Evolutionary conservation across 176 grass and related monocot species (phyloP).

Genomic region (Avena sativa): DNA sequence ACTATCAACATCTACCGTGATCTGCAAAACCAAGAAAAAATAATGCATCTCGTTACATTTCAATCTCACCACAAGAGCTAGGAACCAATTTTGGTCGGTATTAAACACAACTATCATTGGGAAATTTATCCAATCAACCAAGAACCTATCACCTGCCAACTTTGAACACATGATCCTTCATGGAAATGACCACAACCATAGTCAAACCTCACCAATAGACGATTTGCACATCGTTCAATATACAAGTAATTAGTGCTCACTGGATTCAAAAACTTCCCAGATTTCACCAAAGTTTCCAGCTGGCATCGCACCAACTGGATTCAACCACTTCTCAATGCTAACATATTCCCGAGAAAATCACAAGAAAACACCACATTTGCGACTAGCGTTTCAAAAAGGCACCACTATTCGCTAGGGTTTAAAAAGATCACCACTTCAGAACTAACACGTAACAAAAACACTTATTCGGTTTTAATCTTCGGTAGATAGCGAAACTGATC

Average conservation of each 20-base stretch:
- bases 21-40: conserved; percentile 42
- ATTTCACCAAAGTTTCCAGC: not conserved
- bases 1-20: conserved; percentile 72
- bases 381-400: too few relatives aligned
- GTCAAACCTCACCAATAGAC: not conserved
- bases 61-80: not conserved
- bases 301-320: not conserved
- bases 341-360: not conserved
- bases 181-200: not conserved
- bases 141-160: not conserved
- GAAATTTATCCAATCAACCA: not conserved
- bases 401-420: too few relatives aligned
- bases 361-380: too few relatives aligned
- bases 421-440: too few relatives aligned
- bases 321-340: not conserved
- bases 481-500: too few relatives aligned
- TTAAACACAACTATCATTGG: not conserved
- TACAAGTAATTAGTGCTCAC: not conserved
- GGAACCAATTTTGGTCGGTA: not conserved
- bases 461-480: too few relatives aligned
- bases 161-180: not conserved
- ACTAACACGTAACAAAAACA: too few relatives aligned
- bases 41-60: not conserved
- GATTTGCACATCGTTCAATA: not conserved
- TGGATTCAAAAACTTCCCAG: not conserved